Evolutionary conservation across 1,284 basidiomycete species (phyloP), one percentile per base, ranked within the genome.

Genomic region (Entoloma clypeatum): DNA sequence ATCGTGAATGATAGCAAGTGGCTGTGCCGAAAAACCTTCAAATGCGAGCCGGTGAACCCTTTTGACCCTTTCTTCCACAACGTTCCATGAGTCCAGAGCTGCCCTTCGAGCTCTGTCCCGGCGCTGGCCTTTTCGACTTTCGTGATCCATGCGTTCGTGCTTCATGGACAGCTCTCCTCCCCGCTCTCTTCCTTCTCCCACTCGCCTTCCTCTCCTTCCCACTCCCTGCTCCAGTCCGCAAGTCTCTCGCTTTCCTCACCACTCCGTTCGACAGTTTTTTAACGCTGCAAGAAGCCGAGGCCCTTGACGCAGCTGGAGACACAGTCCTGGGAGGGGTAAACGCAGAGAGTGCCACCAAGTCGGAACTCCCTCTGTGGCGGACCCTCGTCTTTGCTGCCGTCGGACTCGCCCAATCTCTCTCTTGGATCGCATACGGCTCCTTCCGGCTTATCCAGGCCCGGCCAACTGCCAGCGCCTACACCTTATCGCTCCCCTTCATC

Each of bases 271-370:
- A 53, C n/a, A 52, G 61, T 3, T 83, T 71, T 51, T 44, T 86
- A n/a, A 69, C 74, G 0, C 61, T 84, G 2, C 56, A 64, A 13
- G 81, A 84, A 55, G 81, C 81, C 1, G 77, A 82, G 53, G 74
- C 71, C 0, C 55, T 79, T 3, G 60, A 65, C 35, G 44, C 39
- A n/a, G 43, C 24, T 1, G 44, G 36, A 23, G 53, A 59, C 17
- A 53, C 62, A 18, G 51, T 48, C 1, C 56, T 50, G 17, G 54
- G 53, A 4, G 55, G 57, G 7, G 57, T 57, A 4, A 57, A 54
- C 18, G 48, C 29, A 7, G 41, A 41, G 7, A 40, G 54, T 59
- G 29, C 52, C 56, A 8, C 43, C 52, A 5, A 38, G 47, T 21
- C 45, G 57, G 1, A n/a, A n/a, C 63, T 67, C 11, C 71, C 75